Percentiles rank a stretch among this genome's conserved stretches.
Conservation (phyloP, 768 basidiomycete genomes). For the Naganishia antarctica region DNA sequence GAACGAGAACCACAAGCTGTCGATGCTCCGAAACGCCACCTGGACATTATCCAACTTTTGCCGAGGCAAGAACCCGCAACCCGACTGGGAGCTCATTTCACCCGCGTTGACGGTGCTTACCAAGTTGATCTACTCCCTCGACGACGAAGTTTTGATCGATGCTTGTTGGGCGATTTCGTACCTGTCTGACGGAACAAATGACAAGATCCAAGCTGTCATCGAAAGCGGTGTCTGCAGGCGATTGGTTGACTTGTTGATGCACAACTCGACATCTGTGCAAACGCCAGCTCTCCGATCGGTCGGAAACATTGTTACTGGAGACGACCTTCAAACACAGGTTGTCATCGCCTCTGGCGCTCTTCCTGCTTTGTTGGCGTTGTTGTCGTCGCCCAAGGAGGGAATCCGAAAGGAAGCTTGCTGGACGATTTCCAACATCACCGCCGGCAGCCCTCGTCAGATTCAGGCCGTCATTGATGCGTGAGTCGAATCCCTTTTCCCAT, state of each 20-base stretch:
- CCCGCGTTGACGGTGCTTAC: conserved; percentile 94
- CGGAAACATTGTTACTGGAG: conserved; percentile 98
- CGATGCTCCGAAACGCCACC: conserved; percentile 93
- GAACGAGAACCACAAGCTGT: conserved; percentile 96
- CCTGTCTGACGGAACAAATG: conserved; percentile 95
- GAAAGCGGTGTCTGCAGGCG: conserved; percentile 96
- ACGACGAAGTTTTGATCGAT: conserved; percentile 98
- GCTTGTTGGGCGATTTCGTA: conserved; percentile 99
- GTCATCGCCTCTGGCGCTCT: conserved; percentile 97
- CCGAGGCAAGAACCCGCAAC: conserved; percentile 94
- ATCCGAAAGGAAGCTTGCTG: conserved; percentile 99
- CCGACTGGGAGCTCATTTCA: conserved; percentile 95
- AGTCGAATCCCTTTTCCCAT: conserved; percentile 60
- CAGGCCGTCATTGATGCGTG: conserved; percentile 94
- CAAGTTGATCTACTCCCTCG: conserved; percentile 96
- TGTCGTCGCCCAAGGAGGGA: conserved; percentile 95
- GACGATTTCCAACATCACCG: conserved; percentile 99
- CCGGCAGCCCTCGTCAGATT: conserved; percentile 93
- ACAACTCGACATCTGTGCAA: conserved; percentile 74
- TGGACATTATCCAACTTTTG: conserved; percentile 99
- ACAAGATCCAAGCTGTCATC: conserved; percentile 99
- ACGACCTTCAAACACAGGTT: conserved; percentile 98
- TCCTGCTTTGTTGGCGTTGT: conserved; percentile 81
- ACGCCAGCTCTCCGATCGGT: conserved; percentile 97
- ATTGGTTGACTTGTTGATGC: conserved; percentile 92